A percentile compares a stretch with the other conserved stretches of the same genome.
These are phyloP conservation scores for Sporothrix phasma DNA, from an alignment of 2,329 filamentous ascomycete genomes.

Conservation along the genomic window DNA sequence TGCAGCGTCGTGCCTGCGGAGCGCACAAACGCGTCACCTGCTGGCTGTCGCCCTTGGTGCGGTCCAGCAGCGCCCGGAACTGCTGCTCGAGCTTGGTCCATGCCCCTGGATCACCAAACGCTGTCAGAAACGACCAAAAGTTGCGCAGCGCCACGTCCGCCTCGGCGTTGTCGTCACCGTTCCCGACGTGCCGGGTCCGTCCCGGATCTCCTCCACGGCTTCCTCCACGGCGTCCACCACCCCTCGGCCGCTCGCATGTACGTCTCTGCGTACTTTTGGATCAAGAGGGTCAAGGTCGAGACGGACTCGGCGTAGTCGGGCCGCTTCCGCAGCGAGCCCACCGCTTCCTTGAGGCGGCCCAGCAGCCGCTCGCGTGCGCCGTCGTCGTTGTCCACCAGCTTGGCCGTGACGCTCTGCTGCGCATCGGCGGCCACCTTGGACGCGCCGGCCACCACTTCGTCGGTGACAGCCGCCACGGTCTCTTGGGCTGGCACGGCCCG, in stretches of 20 bases:
- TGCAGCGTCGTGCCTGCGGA: constrained; percentile 67
- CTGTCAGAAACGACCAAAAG: constrained; percentile 70
- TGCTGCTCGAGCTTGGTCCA: constrained; percentile 67
- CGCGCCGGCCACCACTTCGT: constrained; percentile 43
- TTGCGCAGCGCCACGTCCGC: constrained; percentile 67
- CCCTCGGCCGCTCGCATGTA: constrained; percentile 63
- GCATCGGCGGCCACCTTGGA: constrained; percentile 48
- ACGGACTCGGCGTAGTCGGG: constrained; percentile 82
- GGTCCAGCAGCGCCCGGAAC: constrained; percentile 58
- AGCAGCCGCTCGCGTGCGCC: constrained; percentile 48
- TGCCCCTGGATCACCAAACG: constrained; percentile 61
- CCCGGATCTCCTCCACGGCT: constrained; percentile 45
- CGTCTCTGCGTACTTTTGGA: constrained; percentile 66
- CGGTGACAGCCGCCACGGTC: constrained; percentile 46
- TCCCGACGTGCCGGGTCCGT: constrained; percentile 22
- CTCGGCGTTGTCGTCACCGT: constrained; percentile 47
- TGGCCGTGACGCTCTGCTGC: constrained; percentile 60
- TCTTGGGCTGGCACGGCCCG: background rate
- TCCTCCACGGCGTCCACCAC: constrained; percentile 34
- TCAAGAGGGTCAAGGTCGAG: constrained; percentile 61
- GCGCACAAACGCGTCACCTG: constrained; percentile 51
- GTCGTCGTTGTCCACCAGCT: constrained; percentile 61
- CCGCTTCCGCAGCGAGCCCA: constrained; percentile 63
- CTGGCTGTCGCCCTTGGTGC: constrained; percentile 59
- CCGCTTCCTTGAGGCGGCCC: constrained; percentile 64